Conservation (phyloP, 1,139 yeast genomes). For the Trichomonascaceae sp. region DNA sequence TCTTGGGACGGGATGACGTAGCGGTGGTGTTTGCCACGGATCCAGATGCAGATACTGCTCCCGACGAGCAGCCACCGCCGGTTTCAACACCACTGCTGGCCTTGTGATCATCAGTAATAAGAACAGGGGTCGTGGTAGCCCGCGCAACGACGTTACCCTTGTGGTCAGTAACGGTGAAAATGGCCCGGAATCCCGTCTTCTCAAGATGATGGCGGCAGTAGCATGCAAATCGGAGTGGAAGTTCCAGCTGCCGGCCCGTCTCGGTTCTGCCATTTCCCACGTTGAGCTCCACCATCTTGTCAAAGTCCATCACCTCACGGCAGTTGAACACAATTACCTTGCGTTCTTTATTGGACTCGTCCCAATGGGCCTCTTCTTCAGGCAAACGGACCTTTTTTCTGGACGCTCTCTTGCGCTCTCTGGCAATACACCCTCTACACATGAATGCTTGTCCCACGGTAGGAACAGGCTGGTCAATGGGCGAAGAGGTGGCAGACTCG, state of each 20-base stretch:
- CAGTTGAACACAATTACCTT: conserved; percentile 85
- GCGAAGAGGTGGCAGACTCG: no score
- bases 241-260: conserved; percentile 40
- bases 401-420: conserved; percentile 89
- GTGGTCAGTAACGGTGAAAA: conserved; percentile 55
- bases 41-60: not conserved
- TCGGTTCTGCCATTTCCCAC: conserved; percentile 11
- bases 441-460: no score
- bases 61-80: conserved; percentile 1
- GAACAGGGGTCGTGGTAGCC: conserved; percentile 56
- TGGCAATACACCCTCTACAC: conserved; percentile 75
- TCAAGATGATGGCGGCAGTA: conserved; percentile 93
- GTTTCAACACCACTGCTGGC: conserved; percentile 16
- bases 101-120: conserved; percentile 90
- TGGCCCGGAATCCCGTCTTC: conserved; percentile 48
- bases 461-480: no score
- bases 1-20: conserved; percentile 1
- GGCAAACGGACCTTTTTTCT: conserved; percentile 54
- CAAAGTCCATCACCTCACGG: conserved; percentile 70
- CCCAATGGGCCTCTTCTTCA: conserved; percentile 64
- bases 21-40: not conserved
- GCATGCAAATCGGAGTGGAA: conserved; percentile 82
- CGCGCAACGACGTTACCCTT: conserved; percentile 56
- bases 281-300: conserved; percentile 22
- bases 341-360: conserved; percentile 48